Conservation (phyloP, 1,284 basidiomycete species). For the Ceratobasidium sp. region DNA sequence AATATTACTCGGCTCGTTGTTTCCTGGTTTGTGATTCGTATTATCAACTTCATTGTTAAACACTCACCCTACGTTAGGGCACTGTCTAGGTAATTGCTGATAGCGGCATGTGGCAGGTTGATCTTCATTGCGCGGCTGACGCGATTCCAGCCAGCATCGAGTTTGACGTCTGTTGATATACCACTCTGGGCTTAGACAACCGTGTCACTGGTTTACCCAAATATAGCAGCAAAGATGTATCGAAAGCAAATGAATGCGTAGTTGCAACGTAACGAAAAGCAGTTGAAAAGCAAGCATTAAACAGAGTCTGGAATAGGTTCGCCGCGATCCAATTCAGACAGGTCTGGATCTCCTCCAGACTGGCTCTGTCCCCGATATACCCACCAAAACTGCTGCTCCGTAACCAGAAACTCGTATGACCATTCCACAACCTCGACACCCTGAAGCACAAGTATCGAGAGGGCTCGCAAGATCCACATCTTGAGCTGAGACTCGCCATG, state of each 20-base stretch:
- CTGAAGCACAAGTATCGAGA: slow-evolving; percentile 31
- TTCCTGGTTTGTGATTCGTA: too few species aligned
- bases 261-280: slow-evolving; percentile 25
- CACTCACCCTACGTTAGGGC: too few species aligned
- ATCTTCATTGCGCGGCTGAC: neutral
- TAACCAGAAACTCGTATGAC: slow-evolving; percentile 36
- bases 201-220: neutral
- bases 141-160: neutral
- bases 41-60: too few species aligned
- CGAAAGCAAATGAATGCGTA: slow-evolving; percentile 28
- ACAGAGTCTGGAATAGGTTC: slow-evolving; percentile 30
- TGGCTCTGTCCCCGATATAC: slow-evolving; percentile 21
- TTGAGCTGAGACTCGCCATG: slow-evolving; percentile 38
- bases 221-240: neutral
- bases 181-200: neutral
- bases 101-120: too few species aligned
- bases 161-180: neutral
- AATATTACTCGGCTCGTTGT: too few species aligned
- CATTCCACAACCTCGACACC: slow-evolving; percentile 37
- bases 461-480: slow-evolving; percentile 40
- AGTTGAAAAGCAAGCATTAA: slow-evolving; percentile 13
- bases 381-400: slow-evolving; percentile 41
- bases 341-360: slow-evolving; percentile 33
- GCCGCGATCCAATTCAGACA: slow-evolving; percentile 35
- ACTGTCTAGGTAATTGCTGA: too few species aligned